Percentiles rank a stretch among this genome's conserved stretches.
These are phyloP conservation scores for Spirogloea muscicola DNA, from an alignment of 139 green algal genomes.

Conservation along the genomic window DNA sequence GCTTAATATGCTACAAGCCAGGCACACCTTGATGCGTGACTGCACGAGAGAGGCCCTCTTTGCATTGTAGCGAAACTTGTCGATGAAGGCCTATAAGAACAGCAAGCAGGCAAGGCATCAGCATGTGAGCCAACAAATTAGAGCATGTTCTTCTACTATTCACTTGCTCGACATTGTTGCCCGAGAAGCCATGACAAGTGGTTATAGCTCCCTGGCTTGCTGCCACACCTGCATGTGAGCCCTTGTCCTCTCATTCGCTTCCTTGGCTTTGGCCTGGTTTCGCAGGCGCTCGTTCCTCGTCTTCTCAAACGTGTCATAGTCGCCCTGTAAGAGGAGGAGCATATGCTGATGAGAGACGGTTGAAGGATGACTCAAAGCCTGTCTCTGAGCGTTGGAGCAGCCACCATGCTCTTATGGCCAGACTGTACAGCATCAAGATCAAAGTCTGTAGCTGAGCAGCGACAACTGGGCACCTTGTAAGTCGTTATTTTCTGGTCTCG, in stretches of 20 bases:
- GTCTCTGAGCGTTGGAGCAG: background rate
- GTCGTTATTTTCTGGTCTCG: slow-evolving; percentile 55
- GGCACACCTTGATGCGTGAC: slow-evolving; percentile 74
- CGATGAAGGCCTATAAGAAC: background rate
- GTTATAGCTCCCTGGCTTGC: background rate
- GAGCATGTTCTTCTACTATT: background rate
- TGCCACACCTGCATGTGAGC: slow-evolving; percentile 70
- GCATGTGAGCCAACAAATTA: background rate
- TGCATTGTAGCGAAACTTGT: slow-evolving; percentile 62
- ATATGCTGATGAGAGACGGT: background rate
- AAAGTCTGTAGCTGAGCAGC: background rate
- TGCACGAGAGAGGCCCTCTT: slow-evolving; percentile 86
- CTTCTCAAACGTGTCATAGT: slow-evolving; percentile 79
- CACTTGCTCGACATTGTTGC: background rate
- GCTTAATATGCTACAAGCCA: too few species aligned
- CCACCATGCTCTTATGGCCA: background rate
- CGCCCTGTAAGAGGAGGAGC: slow-evolving; percentile 51
- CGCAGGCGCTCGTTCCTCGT: slow-evolving; percentile 42
- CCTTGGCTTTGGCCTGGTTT: slow-evolving; percentile 51
- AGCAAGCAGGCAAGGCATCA: background rate
- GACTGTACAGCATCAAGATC: background rate
- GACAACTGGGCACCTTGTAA: slow-evolving; percentile 53
- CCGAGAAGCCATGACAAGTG: background rate
- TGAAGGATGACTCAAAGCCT: background rate
- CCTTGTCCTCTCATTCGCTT: slow-evolving; percentile 61